Base-by-base conservation (phyloP, 345 rosid species). In the Populus ilicifolia region DNA sequence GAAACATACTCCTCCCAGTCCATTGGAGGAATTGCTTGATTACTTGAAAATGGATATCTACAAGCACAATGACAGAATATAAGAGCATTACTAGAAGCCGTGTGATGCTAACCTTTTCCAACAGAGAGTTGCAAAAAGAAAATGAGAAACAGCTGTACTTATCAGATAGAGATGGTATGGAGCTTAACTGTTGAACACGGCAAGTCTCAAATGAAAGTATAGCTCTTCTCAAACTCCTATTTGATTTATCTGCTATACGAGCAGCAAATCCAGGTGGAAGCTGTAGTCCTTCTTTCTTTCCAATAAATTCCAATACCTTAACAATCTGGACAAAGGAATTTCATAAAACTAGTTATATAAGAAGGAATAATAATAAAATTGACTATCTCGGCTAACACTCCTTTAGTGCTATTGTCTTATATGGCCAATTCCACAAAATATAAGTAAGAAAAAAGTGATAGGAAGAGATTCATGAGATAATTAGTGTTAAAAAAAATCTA, bases 1-100 rank as follows among this genome's bases (percentile, higher is more conserved):
- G 89, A 73, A 82, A 93, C 85, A 84, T 90, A 96, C 85, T 93
- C 97, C 85, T 93, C 99, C 98, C 99, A 96, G 71, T 96, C 98
- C 97, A 93, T 90, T 13, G 94, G 89, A 18, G 94, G 90, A 74
- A 96, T 93, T 73, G 75, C 86, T 84, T 93, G 99, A 84, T 91
- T 89, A 84, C 69, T 74, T 54, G 85, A 78, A 80, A 93, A 91
- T 20, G 98, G 96, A 83, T 91, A 93, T 85, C 96, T 91, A 85
- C 56, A 81, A 73, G 46, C 71, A 78, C 30, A 65, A 21, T 27
- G 39, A 16, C 14, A 35, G 8, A 35, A 71, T 21, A 78, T 16
- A 52, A 79, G 56, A 56, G 65, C 23, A 81, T 56, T 36, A 72
- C 9, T 56, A 67, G 54, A 59, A 77, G 78, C 21, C 8, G 44